Conservation (phyloP, 2,329 filamentous ascomycete genomes). For the Aspergillus sojae region DNA sequence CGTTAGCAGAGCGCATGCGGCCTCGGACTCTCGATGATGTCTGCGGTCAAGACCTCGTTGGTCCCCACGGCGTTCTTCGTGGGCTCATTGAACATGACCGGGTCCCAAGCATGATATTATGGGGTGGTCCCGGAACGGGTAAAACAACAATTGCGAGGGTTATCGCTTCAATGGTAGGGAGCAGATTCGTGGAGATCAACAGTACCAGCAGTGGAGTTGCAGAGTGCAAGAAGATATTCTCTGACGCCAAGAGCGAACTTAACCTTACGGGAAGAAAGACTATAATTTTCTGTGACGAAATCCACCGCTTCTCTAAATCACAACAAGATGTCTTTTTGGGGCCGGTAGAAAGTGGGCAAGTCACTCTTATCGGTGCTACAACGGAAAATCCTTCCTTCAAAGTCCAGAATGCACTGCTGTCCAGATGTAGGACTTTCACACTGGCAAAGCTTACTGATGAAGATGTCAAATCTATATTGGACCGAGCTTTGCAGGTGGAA, state of each 20-base stretch:
- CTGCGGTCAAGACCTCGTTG: conserved; percentile 88
- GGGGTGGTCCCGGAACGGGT: conserved; percentile 56
- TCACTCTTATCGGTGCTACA: conserved; percentile 91
- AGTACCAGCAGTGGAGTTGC: conserved; percentile 84
- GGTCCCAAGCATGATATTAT: conserved; percentile 93
- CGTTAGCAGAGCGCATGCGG: conserved; percentile 91
- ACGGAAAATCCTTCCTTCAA: conserved; percentile 98
- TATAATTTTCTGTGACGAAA: conserved; percentile 97
- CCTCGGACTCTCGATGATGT: conserved; percentile 82
- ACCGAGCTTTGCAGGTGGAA: conserved; percentile 71
- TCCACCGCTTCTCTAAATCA: conserved; percentile 85
- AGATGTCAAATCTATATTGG: conserved; percentile 72
- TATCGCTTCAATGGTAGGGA: conserved; percentile 78
- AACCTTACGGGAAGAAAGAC: conserved; percentile 83
- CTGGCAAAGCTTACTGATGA: conserved; percentile 72
- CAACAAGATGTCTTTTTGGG: conserved; percentile 95
- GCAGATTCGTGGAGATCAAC: conserved; percentile 93
- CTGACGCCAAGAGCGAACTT: conserved; percentile 79
- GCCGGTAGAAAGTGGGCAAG: conserved; percentile 85
- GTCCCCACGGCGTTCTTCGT: conserved; percentile 78
- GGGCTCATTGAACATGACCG: conserved; percentile 82
- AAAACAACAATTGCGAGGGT: conserved; percentile 79
- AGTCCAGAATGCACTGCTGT: conserved; percentile 82
- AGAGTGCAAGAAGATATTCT: conserved; percentile 91
- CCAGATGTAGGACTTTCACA: conserved; percentile 88